Evolutionary conservation across 2,329 filamentous ascomycete genomes (phyloP).

Genomic region (Verticillium klebahnii): DNA sequence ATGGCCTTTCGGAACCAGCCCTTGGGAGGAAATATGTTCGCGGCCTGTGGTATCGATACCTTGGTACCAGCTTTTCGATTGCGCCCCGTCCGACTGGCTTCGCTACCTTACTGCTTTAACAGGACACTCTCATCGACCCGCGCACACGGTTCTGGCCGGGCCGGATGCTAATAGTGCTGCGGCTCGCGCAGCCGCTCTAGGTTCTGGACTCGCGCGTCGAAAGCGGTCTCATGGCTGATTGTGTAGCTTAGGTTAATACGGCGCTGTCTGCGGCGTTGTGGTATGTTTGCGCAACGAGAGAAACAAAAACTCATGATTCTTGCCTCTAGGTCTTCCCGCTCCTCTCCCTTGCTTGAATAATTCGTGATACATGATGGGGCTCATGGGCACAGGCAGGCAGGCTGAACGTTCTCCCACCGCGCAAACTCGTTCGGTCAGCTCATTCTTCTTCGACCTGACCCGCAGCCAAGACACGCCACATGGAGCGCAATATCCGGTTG

Average conservation of each 20-base stretch:
- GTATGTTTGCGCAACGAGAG: neutral
- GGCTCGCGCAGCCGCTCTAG: neutral
- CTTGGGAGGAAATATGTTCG: neutral
- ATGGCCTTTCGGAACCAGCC: neutral
- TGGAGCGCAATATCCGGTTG: neutral
- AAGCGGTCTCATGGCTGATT: neutral
- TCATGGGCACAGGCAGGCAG: neutral
- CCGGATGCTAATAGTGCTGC: neutral
- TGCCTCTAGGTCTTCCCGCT: neutral
- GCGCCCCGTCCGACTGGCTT: neutral
- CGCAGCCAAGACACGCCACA: neutral
- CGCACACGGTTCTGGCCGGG: neutral
- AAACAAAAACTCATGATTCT: neutral
- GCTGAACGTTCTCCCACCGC: neutral
- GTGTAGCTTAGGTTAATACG: neutral
- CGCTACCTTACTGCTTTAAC: conserved; percentile 1
- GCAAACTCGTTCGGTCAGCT: neutral
- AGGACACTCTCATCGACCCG: conserved; percentile 7
- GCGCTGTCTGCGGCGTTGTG: neutral
- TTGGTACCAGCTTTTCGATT: neutral
- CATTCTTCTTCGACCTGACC: neutral
- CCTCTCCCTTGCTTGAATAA: neutral
- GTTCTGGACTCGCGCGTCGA: neutral
- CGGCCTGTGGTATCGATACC: neutral
- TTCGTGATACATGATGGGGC: neutral